Conservation (phyloP, 805 yeast species). For the Millerozyma acaciae region DNA sequence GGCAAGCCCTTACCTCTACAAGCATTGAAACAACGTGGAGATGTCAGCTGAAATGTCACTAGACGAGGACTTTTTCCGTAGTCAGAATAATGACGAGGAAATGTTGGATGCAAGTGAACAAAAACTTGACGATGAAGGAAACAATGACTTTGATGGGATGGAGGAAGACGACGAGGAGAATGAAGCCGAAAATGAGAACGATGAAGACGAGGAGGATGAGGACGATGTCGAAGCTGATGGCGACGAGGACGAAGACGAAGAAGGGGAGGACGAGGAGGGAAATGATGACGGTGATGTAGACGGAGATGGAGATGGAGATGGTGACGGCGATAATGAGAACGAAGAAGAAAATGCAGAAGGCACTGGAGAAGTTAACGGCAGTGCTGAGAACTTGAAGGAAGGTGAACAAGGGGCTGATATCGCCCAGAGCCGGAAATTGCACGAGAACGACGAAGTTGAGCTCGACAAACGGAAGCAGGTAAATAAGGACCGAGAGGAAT, state of each 20-base stretch:
- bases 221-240: constrained; percentile 16
- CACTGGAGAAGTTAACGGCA: no score
- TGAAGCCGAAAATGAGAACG: constrained; percentile 17
- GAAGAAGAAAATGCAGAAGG: constrained; percentile 9
- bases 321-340: constrained; percentile 8
- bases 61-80: constrained; percentile 29
- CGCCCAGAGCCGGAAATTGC: no score
- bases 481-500: neutral
- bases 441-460: constrained; percentile 7
- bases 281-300: constrained; percentile 9
- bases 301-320: constrained; percentile 9
- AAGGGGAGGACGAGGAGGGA: constrained; percentile 14
- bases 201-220: constrained; percentile 16
- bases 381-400: constrained; percentile 4
- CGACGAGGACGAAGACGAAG: constrained; percentile 12
- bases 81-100: constrained; percentile 14
- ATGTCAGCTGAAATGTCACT: constrained; percentile 12
- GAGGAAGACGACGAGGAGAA: constrained; percentile 21
- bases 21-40: neutral
- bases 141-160: constrained; percentile 16
- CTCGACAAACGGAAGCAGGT: constrained; percentile 2
- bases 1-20: no score
- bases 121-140: constrained; percentile 14
- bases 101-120: constrained; percentile 12
- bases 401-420: constrained; percentile 5